Percentiles rank a stretch among this genome's conserved stretches.
These are phyloP conservation scores for Spiromastix sp. DNA, from an alignment of 2,329 filamentous ascomycete species.

Conservation along the genomic window DNA sequence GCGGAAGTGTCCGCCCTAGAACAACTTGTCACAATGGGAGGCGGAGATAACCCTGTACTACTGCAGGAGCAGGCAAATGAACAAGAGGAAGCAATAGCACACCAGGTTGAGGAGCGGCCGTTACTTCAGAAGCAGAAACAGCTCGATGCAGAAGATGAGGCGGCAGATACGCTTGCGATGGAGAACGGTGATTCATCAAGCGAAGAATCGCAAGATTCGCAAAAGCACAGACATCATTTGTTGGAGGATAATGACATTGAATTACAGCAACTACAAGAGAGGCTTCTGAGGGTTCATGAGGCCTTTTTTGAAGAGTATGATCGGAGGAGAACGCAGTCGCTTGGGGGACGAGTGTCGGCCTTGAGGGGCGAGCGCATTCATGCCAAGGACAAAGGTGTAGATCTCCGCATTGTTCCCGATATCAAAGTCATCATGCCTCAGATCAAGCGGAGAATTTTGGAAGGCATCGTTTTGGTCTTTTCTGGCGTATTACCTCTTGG, in stretches of 20 bases:
- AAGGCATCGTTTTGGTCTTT: slow-evolving; percentile 68
- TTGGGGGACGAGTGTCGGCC: slow-evolving; percentile 39
- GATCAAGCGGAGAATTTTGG: slow-evolving; percentile 68
- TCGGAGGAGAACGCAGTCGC: slow-evolving; percentile 33
- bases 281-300: slow-evolving; percentile 64
- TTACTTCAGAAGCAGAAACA: slow-evolving; percentile 86
- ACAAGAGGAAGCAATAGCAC: slow-evolving; percentile 77
- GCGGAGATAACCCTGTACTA: slow-evolving; percentile 55
- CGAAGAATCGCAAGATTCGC: slow-evolving; percentile 28
- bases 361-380: slow-evolving; percentile 38
- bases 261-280: slow-evolving; percentile 63
- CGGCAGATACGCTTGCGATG: slow-evolving; percentile 38
- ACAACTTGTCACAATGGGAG: slow-evolving; percentile 66
- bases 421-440: slow-evolving; percentile 73
- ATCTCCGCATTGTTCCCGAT: slow-evolving; percentile 63
- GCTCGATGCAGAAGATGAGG: slow-evolving; percentile 74
- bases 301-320: slow-evolving; percentile 81
- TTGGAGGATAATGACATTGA: slow-evolving; percentile 83
- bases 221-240: slow-evolving; percentile 56
- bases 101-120: slow-evolving; percentile 80
- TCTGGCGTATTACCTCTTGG: slow-evolving; percentile 83
- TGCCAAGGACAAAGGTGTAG: slow-evolving; percentile 34
- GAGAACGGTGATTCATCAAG: slow-evolving; percentile 36
- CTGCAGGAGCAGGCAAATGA: slow-evolving; percentile 69
- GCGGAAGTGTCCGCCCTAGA: slow-evolving; percentile 52